Evolutionary conservation across 2,329 filamentous ascomycete species (phyloP).

Genomic region (Eutypella sp.): DNA sequence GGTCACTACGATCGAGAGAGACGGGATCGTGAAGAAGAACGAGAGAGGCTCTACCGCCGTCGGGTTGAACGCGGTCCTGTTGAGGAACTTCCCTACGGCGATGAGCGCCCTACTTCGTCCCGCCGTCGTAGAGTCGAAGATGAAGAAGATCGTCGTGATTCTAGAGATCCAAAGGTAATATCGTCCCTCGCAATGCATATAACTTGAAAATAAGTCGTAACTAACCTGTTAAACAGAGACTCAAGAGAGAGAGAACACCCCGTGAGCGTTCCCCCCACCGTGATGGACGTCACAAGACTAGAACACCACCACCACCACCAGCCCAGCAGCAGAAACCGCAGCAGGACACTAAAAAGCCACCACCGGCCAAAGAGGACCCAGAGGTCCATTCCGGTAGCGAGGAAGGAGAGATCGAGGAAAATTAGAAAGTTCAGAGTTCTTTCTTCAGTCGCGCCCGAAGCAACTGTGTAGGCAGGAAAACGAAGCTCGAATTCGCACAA

Average conservation of each 20-base stretch:
- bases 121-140: conserved; percentile 76
- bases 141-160: conserved; percentile 63
- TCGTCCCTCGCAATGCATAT: neutral
- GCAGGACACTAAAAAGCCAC: neutral
- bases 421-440: conserved; percentile 31
- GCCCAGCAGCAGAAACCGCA: conserved; percentile 36
- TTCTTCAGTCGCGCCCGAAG: no score
- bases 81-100: conserved; percentile 89
- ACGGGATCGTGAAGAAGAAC: conserved; percentile 81
- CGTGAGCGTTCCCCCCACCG: conserved; percentile 58
- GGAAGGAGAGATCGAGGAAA: conserved; percentile 96
- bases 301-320: conserved; percentile 41
- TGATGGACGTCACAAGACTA: conserved; percentile 53
- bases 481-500: no score
- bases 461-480: no score
- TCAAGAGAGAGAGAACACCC: conserved; percentile 52
- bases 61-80: conserved; percentile 64
- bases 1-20: conserved; percentile 80
- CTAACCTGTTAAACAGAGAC: conserved; percentile 42
- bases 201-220: neutral
- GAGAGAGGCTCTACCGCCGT: conserved; percentile 81
- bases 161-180: conserved; percentile 63
- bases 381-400: conserved; percentile 82
- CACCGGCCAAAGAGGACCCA: conserved; percentile 45
- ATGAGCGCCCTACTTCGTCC: conserved; percentile 59